Evolutionary conservation across 2,329 filamentous ascomycete species (phyloP), one percentile per base, ranked within the genome.

Genomic region (Colletotrichum trifolii): DNA sequence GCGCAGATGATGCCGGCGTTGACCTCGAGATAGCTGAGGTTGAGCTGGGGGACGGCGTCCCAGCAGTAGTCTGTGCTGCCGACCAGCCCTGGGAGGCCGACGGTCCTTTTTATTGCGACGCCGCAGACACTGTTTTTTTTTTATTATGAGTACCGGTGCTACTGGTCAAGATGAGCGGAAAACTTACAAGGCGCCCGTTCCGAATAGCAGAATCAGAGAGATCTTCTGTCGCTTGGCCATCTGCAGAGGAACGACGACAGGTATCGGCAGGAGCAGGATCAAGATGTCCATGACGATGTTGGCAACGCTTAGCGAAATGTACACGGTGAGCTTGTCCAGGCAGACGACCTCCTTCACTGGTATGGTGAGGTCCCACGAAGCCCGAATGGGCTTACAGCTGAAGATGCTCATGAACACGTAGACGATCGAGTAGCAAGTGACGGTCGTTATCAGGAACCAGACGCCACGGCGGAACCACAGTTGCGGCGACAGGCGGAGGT

Each of bases 401-500:
- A 54, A 57, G 8, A 57, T 50, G 46, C 46, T 57, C 38, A 57
- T 36, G 38, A 57, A n/a, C 13, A 57, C 38, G 13, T 57, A 52
- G 15, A 77, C 67, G 49, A 78, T 67, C n/a, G 71, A 68, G 60
- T 74, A 74, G 40, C 74, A 45, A 39, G 70, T 57, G 58, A 77
- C 78, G 10, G 76, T 47, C 4, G 54, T 57, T n/a, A 74, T 73
- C 54, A 79, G 75, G 0, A 58, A 68, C 0, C 34, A 60, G 25
- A 68, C 60, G 34, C 68, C 60, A 13, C 69, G 69, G 71, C 47
- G 3, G 66, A 59, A 66, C 17, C 58, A 49, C 15, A 35, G 15
- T 6, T 43, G 45, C 8, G 59, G 46, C 8, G 34, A 64, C n/a
- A 65, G 35, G 6, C 61, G 56, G 34, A 61, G 47, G 36, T 60